A percentile compares a stretch with the other conserved stretches of the same genome.
These are phyloP conservation scores for Davidsoniella neocaledoniae DNA, from an alignment of 2,329 filamentous ascomycete species.

Conservation along the genomic window DNA sequence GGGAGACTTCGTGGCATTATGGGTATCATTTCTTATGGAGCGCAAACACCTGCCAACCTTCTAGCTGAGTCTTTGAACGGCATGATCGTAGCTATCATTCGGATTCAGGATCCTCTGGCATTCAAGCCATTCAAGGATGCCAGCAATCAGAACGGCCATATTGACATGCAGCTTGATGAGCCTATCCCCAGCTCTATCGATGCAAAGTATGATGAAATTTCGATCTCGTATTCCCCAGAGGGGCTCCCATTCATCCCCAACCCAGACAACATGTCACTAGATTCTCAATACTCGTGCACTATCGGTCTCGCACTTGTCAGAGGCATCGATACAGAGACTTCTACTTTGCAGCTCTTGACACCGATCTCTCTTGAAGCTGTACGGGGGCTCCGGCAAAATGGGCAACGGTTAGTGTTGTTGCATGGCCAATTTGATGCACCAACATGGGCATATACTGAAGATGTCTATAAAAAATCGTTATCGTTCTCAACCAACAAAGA, in stretches of 20 bases:
- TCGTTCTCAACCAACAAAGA: constrained; percentile 7
- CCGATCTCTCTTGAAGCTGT: constrained; percentile 32
- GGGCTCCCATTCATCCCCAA: constrained; percentile 47
- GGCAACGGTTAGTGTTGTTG: constrained; percentile 41
- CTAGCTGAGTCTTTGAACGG: constrained; percentile 53
- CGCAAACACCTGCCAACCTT: constrained; percentile 39
- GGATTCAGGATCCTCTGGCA: constrained; percentile 36
- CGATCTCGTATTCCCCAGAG: constrained; percentile 27
- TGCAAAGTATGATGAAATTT: constrained; percentile 5
- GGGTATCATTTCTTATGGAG: constrained; percentile 53
- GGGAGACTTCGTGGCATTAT: constrained; percentile 35
- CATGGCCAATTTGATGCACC: constrained; percentile 53
- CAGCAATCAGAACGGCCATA: constrained; percentile 4
- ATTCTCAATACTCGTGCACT: constrained; percentile 40
- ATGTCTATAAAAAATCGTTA: constrained; percentile 28
- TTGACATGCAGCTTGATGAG: constrained; percentile 14
- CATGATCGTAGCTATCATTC: constrained; percentile 49
- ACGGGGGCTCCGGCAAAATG: constrained; percentile 23
- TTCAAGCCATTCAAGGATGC: constrained; percentile 20
- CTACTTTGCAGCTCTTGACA: constrained; percentile 46
- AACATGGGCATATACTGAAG: constrained; percentile 53
- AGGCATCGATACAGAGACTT: constrained; percentile 41
- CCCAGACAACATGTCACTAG: constrained; percentile 33
- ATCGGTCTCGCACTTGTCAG: constrained; percentile 54
- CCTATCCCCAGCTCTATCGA: constrained; percentile 2